Conservation (phyloP, 116 monocot genomes). For the Dioscorea cayenensis region DNA sequence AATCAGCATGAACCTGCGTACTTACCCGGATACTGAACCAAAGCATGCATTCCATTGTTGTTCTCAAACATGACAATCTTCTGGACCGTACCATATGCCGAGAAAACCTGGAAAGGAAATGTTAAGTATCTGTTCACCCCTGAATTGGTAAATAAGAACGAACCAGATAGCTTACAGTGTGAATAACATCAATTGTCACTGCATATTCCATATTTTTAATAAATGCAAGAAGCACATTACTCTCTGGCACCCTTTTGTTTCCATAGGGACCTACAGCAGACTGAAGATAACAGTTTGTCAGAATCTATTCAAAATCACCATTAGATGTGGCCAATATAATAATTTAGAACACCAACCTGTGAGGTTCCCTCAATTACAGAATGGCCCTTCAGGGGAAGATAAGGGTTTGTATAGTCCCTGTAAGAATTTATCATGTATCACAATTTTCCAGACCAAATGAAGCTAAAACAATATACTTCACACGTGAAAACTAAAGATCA, state of each 20-base stretch:
- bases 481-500: too few relatives aligned
- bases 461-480: neutral
- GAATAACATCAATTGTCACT: slow-evolving; percentile 91
- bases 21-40: slow-evolving; percentile 63
- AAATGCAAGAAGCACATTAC: slow-evolving; percentile 92
- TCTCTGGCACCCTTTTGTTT: slow-evolving; percentile 74
- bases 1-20: slow-evolving; percentile 58
- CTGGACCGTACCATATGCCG: slow-evolving; percentile 70
- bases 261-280: slow-evolving; percentile 69
- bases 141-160: neutral
- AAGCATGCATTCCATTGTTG: slow-evolving; percentile 66
- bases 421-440: neutral
- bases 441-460: neutral
- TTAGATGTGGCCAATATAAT: neutral
- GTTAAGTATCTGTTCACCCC: neutral
- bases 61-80: slow-evolving; percentile 90
- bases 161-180: slow-evolving; percentile 50
- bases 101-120: slow-evolving; percentile 54
- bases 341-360: slow-evolving; percentile 30
- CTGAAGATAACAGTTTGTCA: slow-evolving; percentile 16
- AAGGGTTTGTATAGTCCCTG: slow-evolving; percentile 82
- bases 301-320: neutral
- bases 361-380: slow-evolving; percentile 60
- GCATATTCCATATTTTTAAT: slow-evolving; percentile 90
- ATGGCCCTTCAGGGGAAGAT: slow-evolving; percentile 56